Percentiles rank a stretch among this genome's conserved stretches.
phyloP scores from a whole-genome alignment of 768 basidiomycete species.

The Russula sp. region DNA sequence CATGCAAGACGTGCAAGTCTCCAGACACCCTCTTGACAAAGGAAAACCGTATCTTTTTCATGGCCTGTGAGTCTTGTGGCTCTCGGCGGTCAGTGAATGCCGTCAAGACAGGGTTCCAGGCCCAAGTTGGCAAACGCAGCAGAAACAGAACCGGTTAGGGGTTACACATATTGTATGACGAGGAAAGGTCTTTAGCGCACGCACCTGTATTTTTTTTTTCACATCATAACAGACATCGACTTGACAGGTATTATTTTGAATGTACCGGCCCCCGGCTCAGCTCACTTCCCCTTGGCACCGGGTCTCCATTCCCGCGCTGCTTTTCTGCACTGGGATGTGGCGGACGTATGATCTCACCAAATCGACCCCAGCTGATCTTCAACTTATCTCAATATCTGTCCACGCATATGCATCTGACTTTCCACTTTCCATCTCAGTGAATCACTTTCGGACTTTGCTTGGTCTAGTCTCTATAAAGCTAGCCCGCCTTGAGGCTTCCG shows the following conservation, averaged over 20 bases:
- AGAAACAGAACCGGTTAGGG: constrained; percentile 65
- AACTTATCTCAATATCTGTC: constrained; percentile 16
- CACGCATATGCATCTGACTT: constrained; percentile 14
- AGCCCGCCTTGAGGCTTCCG: constrained; percentile 18
- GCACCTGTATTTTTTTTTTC: constrained; percentile 18
- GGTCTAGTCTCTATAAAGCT: constrained; percentile 19
- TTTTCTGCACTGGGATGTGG: constrained; percentile 13
- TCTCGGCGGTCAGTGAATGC: constrained; percentile 86
- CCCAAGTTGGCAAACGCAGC: constrained; percentile 84
- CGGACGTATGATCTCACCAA: constrained; percentile 18
- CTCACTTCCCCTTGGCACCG: constrained; percentile 13
- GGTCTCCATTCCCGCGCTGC: constrained; percentile 6
- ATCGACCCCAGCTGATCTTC: constrained; percentile 19
- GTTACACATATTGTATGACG: constrained; percentile 7
- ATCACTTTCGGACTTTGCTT: constrained; percentile 16
- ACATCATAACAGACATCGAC: constrained; percentile 15
- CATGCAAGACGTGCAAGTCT: constrained; percentile 99
- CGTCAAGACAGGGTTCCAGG: constrained; percentile 99
- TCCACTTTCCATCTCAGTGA: constrained; percentile 17
- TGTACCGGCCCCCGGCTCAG: constrained; percentile 3
- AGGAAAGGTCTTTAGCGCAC: constrained; percentile 16
- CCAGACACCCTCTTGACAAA: constrained; percentile 94
- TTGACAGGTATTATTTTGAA: constrained; percentile 15
- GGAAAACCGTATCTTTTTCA: constrained; percentile 99
- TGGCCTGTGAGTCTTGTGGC: constrained; percentile 87